Evolutionary conservation across 495 filamentous ascomycete species (phyloP).

Genomic region (Penicillium fimorum): DNA sequence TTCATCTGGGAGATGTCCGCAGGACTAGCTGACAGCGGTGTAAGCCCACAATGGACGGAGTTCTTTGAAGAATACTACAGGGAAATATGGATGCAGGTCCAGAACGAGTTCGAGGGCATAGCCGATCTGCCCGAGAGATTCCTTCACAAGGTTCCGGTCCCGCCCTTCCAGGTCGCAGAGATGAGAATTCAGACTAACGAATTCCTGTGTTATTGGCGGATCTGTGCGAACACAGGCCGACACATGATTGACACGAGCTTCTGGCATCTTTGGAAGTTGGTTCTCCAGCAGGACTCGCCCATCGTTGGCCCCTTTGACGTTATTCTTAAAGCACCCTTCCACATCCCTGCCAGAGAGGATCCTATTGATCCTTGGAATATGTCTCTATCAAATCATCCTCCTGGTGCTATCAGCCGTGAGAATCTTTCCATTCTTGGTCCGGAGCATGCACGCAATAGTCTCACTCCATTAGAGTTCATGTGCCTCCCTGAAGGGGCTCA

Average conservation of each 20-base stretch:
- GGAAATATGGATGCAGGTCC: neutral
- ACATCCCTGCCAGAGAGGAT: neutral
- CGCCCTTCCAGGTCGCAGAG: conserved; percentile 3
- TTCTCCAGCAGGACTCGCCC: neutral
- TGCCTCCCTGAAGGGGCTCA: too few relatives aligned
- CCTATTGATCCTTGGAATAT: neutral
- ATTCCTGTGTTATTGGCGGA: neutral
- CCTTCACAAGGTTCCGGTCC: neutral
- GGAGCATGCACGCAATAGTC: too few relatives aligned
- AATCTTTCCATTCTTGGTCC: neutral
- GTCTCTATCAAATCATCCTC: too few relatives aligned
- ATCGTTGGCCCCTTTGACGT: neutral
- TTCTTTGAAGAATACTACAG: neutral
- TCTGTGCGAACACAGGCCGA: neutral
- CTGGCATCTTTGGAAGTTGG: conserved; percentile 3
- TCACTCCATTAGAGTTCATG: neutral
- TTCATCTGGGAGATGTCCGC: conserved; percentile 12
- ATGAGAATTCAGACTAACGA: neutral
- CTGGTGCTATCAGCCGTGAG: neutral
- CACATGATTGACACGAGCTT: neutral
- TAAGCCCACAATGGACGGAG: neutral
- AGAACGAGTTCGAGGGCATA: neutral
- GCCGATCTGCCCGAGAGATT: conserved; percentile 3
- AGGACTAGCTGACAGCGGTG: conserved; percentile 2
- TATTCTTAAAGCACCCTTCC: neutral